These are phyloP conservation scores for Cordyceps militaris DNA, from an alignment of 2,329 filamentous ascomycete species.

Conservation along the genomic window DNA sequence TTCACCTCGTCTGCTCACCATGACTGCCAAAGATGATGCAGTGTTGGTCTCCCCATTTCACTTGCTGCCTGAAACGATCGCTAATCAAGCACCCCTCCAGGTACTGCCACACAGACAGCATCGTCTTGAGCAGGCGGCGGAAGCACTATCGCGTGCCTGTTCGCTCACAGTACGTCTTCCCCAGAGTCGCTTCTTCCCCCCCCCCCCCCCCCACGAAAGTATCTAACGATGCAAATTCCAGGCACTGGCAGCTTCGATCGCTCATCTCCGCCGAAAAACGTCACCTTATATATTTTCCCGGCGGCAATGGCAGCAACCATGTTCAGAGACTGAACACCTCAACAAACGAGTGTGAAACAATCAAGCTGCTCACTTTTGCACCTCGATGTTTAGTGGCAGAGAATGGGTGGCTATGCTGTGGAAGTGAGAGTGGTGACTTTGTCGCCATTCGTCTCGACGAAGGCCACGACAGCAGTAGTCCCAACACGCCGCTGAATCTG, in stretches of 20 bases:
- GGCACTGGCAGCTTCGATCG: conserved; percentile 84
- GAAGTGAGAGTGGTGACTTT: conserved; percentile 83
- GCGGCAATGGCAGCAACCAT: conserved; percentile 57
- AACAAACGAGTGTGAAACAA: conserved; percentile 63
- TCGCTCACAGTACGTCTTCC: conserved; percentile 50
- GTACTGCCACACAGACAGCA: conserved; percentile 56
- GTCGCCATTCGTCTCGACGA: conserved; percentile 63
- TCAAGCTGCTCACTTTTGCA: conserved; percentile 62
- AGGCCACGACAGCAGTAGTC: conserved; percentile 22
- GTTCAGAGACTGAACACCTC: conserved; percentile 63
- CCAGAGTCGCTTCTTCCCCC: neutral
- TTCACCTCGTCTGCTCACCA: neutral
- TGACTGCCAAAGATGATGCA: conserved; percentile 12
- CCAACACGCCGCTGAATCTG: conserved; percentile 23
- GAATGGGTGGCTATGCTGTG: conserved; percentile 83
- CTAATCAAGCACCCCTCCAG: conserved; percentile 30
- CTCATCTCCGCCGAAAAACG: conserved; percentile 75
- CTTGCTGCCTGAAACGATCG: neutral
- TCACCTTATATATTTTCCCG: conserved; percentile 78
- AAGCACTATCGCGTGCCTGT: conserved; percentile 63
- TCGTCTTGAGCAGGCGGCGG: conserved; percentile 53
- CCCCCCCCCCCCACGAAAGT: too few species aligned
- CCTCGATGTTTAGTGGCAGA: conserved; percentile 85
- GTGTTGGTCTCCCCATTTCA: neutral
- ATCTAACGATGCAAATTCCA: conserved; percentile 32